phyloP scores from a whole-genome alignment of 2,329 filamentous ascomycete genomes.

The Blumeria hordei region DNA sequence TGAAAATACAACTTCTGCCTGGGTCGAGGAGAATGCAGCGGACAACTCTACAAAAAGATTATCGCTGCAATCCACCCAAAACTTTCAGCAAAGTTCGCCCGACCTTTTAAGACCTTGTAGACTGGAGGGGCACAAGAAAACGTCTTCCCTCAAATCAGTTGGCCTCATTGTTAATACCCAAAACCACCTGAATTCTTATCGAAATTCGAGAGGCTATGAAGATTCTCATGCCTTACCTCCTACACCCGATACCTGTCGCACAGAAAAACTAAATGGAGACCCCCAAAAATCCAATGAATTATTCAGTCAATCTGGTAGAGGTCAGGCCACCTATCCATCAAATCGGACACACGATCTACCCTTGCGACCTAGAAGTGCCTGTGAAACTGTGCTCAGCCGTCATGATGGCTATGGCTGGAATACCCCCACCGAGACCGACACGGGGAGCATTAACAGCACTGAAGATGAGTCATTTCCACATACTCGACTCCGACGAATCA shows the following conservation, averaged over 20 bases:
- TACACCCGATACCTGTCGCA: constrained; percentile 16
- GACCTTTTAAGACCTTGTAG: not conserved
- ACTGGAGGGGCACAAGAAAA: constrained; percentile 4
- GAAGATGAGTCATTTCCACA: constrained; percentile 7
- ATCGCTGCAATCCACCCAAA: constrained; percentile 3
- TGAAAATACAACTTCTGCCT: constrained; percentile 1
- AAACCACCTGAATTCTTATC: constrained; percentile 9
- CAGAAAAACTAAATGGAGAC: constrained; percentile 16
- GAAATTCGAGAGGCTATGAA: constrained; percentile 14
- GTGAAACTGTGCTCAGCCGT: constrained; percentile 14
- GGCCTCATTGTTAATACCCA: constrained; percentile 1
- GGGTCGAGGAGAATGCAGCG: constrained; percentile 12
- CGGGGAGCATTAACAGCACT: constrained; percentile 8
- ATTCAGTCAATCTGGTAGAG: no score
- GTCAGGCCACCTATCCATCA: no score
- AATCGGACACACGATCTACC: not conserved
- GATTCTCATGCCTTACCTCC: constrained; percentile 12
- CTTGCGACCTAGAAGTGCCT: constrained; percentile 12
- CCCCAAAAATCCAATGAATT: constrained; percentile 27
- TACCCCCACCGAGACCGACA: constrained; percentile 11
- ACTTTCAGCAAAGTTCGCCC: constrained; percentile 21
- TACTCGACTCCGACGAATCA: constrained; percentile 4
- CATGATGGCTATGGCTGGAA: constrained; percentile 16
- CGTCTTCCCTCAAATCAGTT: not conserved
- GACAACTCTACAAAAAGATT: constrained; percentile 3